phyloP scores from a whole-genome alignment of 192 early-diverging fungal species.

The Diversispora epigaea region DNA sequence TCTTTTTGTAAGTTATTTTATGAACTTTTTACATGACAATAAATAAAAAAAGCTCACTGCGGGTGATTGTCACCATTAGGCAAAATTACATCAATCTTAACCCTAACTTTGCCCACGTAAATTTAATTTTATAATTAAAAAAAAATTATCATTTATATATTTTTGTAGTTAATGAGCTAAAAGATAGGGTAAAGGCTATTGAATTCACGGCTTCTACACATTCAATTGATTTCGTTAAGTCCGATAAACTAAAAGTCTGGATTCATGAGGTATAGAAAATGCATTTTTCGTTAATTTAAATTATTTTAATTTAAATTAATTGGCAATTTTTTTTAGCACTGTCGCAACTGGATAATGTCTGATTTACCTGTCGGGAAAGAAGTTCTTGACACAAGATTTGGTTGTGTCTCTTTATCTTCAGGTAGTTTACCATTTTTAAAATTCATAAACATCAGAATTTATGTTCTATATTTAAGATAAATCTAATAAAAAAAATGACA shows the following conservation, averaged over 20 bases:
- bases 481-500: background rate
- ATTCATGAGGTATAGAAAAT: conserved; percentile 26
- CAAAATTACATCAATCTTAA: too few species aligned
- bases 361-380: background rate
- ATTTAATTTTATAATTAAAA: too few species aligned
- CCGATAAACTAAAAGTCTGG: conserved; percentile 16
- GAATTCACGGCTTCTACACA: conserved; percentile 26
- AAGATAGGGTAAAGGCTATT: conserved; percentile 23
- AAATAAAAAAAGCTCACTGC: too few species aligned
- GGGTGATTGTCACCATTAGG: too few species aligned
- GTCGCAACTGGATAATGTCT: conserved; percentile 32
- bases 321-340: conserved; percentile 4
- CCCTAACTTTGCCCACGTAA: too few species aligned
- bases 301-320: background rate
- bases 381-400: conserved; percentile 23
- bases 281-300: background rate
- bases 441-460: background rate
- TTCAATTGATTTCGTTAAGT: conserved; percentile 28
- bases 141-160: background rate
- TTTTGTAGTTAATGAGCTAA: background rate
- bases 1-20: conserved; percentile 10
- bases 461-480: background rate
- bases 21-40: background rate
- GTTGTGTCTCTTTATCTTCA: conserved; percentile 18
- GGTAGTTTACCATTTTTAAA: conserved; percentile 16